Base-by-base conservation (phyloP, 2,329 filamentous ascomycete species). In the Beauveria pseudobassiana region DNA sequence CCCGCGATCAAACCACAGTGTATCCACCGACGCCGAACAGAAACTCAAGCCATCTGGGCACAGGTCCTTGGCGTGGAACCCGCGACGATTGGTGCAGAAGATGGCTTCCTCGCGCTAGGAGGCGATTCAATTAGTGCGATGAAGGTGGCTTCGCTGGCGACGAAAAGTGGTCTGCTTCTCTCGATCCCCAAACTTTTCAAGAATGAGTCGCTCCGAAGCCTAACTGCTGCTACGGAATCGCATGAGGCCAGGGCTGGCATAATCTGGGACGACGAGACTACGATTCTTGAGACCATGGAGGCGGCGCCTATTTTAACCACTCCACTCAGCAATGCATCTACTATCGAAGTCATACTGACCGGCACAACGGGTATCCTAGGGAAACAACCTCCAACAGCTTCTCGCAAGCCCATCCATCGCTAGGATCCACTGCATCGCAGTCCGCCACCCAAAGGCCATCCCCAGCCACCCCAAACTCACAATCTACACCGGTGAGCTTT, bases 71-170 rank as follows among this genome's bases (percentile, higher is more conserved):
- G 42, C 22, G n/a, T 59, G 3, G 22, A 55, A 1, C 26, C 59
- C 14, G 38, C 28, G 8, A 28, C 45, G 5, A 74, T 59, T 24
- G 38, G 56, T 7, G 28, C 24, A 12, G 56, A 59, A 14, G n/a
- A 59, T 20, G 46, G 46, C 34, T 59, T 59, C 42, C 14, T 59
- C 5, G 30, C 1, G 5, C n/a, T 50, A 30, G 56, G 56, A 7
- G 56, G 45, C 10, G 79, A 82, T 67, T 82, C 80, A 0, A 72
- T 82, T 4, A 72, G 73, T 3, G 79, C 80, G 1, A 82, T 82
- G 79, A 77, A 74, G 63, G 71, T 82, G 0, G 34, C 34, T 2
- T 6, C 50, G 3, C n/a, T 30, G n/a, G 30, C 34, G 40, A 20
- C 50, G 18, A 22, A 10, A 14, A 12, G 3, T 14, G 34, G 34